These are phyloP conservation scores for Lipomyces sp. DNA, from an alignment of 805 yeast species.

Conservation along the genomic window DNA sequence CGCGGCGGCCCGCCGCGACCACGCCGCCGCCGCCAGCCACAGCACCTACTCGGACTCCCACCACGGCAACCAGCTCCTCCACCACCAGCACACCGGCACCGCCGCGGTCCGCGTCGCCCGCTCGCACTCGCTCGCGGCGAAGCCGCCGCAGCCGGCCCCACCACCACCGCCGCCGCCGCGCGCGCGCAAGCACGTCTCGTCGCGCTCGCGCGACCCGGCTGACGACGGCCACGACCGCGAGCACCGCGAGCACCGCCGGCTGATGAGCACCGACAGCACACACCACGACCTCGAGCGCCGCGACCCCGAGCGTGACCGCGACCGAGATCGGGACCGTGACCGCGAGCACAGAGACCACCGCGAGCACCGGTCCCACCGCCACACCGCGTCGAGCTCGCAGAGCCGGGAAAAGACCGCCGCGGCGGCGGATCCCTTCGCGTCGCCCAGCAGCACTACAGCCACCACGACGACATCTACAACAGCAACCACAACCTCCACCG, in stretches of 20 bases:
- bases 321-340: neutral
- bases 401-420: too few species aligned
- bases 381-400: neutral
- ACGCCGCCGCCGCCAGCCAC: neutral
- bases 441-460: neutral
- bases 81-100: conserved; percentile 3
- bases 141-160: too few species aligned
- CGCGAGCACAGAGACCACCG: neutral
- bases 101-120: too few species aligned
- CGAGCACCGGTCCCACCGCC: conserved; percentile 4
- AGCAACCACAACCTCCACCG: conserved; percentile 1
- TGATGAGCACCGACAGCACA: too few species aligned
- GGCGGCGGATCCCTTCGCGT: too few species aligned
- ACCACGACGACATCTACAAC: neutral
- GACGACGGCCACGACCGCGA: neutral
- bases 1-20: neutral
- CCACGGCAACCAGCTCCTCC: neutral
- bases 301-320: neutral
- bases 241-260: neutral
- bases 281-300: too few species aligned
- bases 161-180: neutral
- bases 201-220: neutral
- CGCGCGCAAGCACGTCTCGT: neutral
- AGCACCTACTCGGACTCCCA: too few species aligned
- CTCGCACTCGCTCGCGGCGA: neutral